These are phyloP conservation scores for Salix brachista DNA, from an alignment of 345 rosid species.

Conservation along the genomic window DNA sequence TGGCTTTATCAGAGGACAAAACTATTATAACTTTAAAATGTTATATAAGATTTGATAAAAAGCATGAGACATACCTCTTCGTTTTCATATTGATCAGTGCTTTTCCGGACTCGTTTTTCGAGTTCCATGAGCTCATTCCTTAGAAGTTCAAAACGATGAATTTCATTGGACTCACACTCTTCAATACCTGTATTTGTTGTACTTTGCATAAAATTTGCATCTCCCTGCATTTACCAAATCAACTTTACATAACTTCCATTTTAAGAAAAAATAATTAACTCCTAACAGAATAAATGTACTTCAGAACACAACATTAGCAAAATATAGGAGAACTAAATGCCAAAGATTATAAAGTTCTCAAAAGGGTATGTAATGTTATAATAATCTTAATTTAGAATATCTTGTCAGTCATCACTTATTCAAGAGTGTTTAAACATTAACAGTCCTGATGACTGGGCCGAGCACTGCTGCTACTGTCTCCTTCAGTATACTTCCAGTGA, in stretches of 20 bases:
- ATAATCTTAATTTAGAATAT: neutral
- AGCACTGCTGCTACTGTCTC: neutral
- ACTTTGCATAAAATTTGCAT: slow-evolving; percentile 34
- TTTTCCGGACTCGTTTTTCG: slow-evolving; percentile 79
- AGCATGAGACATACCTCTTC: slow-evolving; percentile 50
- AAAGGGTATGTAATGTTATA: neutral
- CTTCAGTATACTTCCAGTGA: neutral
- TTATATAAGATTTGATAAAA: neutral
- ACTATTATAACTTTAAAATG: neutral
- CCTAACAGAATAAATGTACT: neutral
- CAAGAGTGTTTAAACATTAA: neutral
- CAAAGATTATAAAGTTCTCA: neutral
- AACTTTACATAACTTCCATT: slow-evolving; percentile 11
- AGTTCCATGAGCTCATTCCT: slow-evolving; percentile 91
- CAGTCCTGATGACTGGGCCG: neutral
- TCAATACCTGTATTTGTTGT: slow-evolving; percentile 29
- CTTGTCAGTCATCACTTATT: neutral
- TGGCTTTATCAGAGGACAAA: slow-evolving; percentile 3
- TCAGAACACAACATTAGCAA: neutral
- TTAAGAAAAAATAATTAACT: neutral
- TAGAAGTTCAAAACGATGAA: slow-evolving; percentile 68
- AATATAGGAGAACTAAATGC: neutral
- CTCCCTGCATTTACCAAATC: slow-evolving; percentile 45
- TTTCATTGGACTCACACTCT: slow-evolving; percentile 57
- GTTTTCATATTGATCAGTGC: slow-evolving; percentile 57